Evolutionary conservation across 116 monocot genomes (phyloP), one percentile per base, ranked within the genome.

Genomic region (Thalassia testudinum): DNA sequence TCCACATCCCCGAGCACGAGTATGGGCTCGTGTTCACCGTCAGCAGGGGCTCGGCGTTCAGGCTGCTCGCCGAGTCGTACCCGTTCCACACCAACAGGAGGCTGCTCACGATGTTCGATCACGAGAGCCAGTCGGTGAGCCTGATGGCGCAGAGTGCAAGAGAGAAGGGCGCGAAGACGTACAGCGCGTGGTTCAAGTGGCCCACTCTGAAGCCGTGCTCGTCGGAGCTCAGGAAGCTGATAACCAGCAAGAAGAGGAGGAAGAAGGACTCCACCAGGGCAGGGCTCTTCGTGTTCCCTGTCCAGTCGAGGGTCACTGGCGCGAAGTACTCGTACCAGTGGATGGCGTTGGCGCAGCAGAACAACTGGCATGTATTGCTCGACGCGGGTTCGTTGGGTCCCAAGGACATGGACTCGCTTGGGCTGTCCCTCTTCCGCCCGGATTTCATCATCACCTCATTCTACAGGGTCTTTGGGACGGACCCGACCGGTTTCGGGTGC

Each of bases 301-400:
- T 78, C 15, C 90, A 90, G 57, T 84, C 84, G 14, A 74, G 90
- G 37, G 90, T 90, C 24, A 81, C 78, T 0, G 85, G 90, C 0
- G 70, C 78, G 0, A 84, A 84, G 75, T 90, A 90, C 51, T 83
- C 90, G 1, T 90, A 90, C 50, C 84, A 90, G 61, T 90, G 90
- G 90, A 90, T 90, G 90, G 90, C 90, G 4, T 55, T 90, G 75
- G 90, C 84, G 2, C 90, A 90, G 66, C 84, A 90, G 71, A 84
- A 90, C 58, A 78, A 78, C 56, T 90, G 90, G 90, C 90, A 90
- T 72, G 90, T 90, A 7, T 63, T 90, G 72, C 81, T 90, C 6
- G 90, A 90, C 70, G 90, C 90, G 2, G 90, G 90, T 6, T 74
- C 90, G 13, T 70, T 90, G 70, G 90, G 90, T 43, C 90, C 90